These are phyloP conservation scores for Leucocoprinus leucothites DNA, from an alignment of 768 basidiomycete genomes.

Conservation along the genomic window DNA sequence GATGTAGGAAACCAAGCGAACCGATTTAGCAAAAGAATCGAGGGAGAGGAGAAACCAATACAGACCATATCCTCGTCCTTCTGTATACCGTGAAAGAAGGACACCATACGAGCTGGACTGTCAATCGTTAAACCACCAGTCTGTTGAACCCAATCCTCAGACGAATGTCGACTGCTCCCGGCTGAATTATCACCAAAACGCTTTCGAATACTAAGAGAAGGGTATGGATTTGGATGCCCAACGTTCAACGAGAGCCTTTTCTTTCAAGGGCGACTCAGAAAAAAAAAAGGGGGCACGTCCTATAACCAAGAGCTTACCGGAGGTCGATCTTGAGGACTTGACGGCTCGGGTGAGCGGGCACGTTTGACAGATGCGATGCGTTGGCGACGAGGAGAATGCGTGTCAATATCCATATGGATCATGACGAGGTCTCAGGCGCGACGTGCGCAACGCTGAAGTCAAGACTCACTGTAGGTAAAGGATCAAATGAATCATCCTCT, in stretches of 20 bases:
- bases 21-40: background rate
- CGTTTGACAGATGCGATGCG: slow-evolving; percentile 42
- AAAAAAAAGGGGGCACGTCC: background rate
- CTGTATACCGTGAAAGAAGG: slow-evolving; percentile 10
- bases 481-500: background rate
- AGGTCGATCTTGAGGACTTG: slow-evolving; percentile 46
- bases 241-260: slow-evolving; percentile 53
- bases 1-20: background rate
- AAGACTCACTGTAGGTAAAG: background rate
- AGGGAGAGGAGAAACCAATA: slow-evolving; percentile 9
- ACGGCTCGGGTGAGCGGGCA: slow-evolving; percentile 53
- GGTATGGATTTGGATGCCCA: slow-evolving; percentile 5
- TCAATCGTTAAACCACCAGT: slow-evolving; percentile 66
- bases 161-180: slow-evolving; percentile 37
- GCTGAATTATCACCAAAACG: slow-evolving; percentile 21
- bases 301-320: slow-evolving; percentile 35
- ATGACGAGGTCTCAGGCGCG: slow-evolving; percentile 17
- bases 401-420: slow-evolving; percentile 56
- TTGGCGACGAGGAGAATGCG: slow-evolving; percentile 33
- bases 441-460: slow-evolving; percentile 7
- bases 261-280: slow-evolving; percentile 27
- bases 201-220: slow-evolving; percentile 13
- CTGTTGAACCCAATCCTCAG: slow-evolving; percentile 77
- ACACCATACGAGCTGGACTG: slow-evolving; percentile 35
- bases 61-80: slow-evolving; percentile 57